Evolutionary conservation across 164 flowering plant genomes (phyloP), one percentile per base, ranked within the genome.

Genomic region (Umbilicus rupestris): DNA sequence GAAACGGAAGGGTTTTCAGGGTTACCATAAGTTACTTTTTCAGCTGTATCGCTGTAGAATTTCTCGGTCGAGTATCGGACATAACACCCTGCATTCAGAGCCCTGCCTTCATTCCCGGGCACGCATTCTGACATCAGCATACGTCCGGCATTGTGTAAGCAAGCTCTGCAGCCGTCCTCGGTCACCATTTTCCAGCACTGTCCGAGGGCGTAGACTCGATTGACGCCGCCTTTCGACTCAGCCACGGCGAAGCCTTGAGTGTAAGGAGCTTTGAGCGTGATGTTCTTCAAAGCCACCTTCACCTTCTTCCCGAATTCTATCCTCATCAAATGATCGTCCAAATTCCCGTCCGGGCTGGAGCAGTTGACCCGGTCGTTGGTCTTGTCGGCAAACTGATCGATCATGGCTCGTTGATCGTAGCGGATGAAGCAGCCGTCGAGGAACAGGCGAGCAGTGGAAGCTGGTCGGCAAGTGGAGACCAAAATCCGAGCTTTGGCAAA

Each of bases 161-260:
- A 82, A 1, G n/a, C 45, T n/a, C 50, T 16, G 39, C 85, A 82
- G 1, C 62, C 66, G 5, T 35, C 19, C 1, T 31, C 49, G 14
- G 49, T 39, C 17, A 74, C 8, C 5, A 73, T 70, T 42, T 52
- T 49, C 85, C 79, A 82, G 65, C 85, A 82, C 72, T 75, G 78
- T 0, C 78, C 83, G 44, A 78, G 17, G 0, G 76, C 79, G 35
- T 75, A 73, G 5, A 78, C 69, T 8, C 63, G 12, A 7, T 28
- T 49, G 24, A n/a, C 70, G 2, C 67, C 71, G 11, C 66, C 66
- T 22, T 57, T 44, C 60, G n/a, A 65, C 41, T 62, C 72, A 14
- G 71, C 62, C n/a, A 66, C 77, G 0, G 67, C 85, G 39, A 73
- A 83, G 14, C 87, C 82, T 0, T 50, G 41, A 19, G 67, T 68